Base-by-base conservation (phyloP, 1,284 basidiomycete species). In the Ustilago cynodontis region DNA sequence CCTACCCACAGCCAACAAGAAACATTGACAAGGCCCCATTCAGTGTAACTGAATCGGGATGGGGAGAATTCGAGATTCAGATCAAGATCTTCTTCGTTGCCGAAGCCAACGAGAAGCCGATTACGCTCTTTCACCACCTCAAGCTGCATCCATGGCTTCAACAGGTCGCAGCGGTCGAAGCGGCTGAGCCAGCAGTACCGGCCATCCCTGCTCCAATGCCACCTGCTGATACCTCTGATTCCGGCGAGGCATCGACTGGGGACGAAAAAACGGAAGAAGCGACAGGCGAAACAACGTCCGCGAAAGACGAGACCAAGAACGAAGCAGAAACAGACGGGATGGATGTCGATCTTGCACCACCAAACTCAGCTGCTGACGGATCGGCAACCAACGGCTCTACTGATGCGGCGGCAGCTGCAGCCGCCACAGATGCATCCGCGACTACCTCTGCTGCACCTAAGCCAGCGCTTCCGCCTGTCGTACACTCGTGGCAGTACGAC, bases 61-160 rank as follows among this genome's bases (percentile, higher is more conserved):
- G 97, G 97, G 97, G 97, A 83, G 97, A 99, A 88, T 99, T 99
- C 87, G 94, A 98, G 82, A 92, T 99, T 71, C 91, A 93, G 82
- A 96, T 99, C 81, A 91, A 94, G 72, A 92, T 99, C 72, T 93
- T 92, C 57, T 98, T 99, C 87, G 89, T 94, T n/a, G 87, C 90
- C 50, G 97, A 99, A 86, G 91, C 95, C 1, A 92, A 91, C 58
- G 97, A 99, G 87, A 98, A 98, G 86, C 91, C 94, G 8, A 88
- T 98, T 72, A 90, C 90, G 5, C 88, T 96, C 59, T 92, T 93
- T 76, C 97, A 99, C 86, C 93, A 94, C 80, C 91, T 99, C 85
- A 98, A 98, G 86, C 90, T 99, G 0, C 97, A 99, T 86, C 95
- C 96, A 20, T 99, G 95, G 95, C 87, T 79, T 70, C 83, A 69